Base-by-base conservation (phyloP, 768 basidiomycete genomes). In the Tricholoma flavovirens region DNA sequence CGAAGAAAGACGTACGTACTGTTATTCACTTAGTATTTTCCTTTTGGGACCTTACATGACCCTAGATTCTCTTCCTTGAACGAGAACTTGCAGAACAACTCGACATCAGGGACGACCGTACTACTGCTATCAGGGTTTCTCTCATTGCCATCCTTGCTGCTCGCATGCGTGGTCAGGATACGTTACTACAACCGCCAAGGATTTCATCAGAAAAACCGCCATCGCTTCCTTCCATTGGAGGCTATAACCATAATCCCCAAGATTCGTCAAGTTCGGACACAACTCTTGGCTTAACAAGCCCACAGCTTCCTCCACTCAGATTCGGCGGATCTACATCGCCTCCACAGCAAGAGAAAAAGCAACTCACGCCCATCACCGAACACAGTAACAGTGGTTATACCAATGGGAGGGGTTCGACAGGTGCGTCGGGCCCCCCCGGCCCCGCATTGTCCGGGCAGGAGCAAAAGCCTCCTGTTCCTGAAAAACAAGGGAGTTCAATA, bases 31-130 rank as follows among this genome's bases (percentile, higher is more conserved):
- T 14, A 30, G 12, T 48, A 57, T 38, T 49, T 46, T 24, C 36
- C 59, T 64, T 3, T 67, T 26, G 24, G 5, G 42, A 70, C 38
- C 30, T 17, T 32, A 35, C 45, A 42, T 35, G 56, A 35, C 35
- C 54, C 9, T 61, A 95, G 90, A 78, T 83, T 52, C 81, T 97
- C 19, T 97, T 98, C 77, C 77, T 97, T 54, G 90, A 93, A 56
- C 84, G 93, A 52, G 92, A 93, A 60, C 70, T 82, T 14, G 92
- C 88, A 10, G 86, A 93, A 68, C 71, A 71, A n/a, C 73, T 90
- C 62, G 88, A 93, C 66, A 86, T 84, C 46, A 76, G 86, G 52
- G 83, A 89, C 51, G 88, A 91, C 60, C 80, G 81, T n/a, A 91
- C 90, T 5, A 87, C 90, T 3, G 71, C 75, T 8, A 78, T 88